Base-by-base conservation (phyloP, 345 rosid genomes). In the Salix dunnii region DNA sequence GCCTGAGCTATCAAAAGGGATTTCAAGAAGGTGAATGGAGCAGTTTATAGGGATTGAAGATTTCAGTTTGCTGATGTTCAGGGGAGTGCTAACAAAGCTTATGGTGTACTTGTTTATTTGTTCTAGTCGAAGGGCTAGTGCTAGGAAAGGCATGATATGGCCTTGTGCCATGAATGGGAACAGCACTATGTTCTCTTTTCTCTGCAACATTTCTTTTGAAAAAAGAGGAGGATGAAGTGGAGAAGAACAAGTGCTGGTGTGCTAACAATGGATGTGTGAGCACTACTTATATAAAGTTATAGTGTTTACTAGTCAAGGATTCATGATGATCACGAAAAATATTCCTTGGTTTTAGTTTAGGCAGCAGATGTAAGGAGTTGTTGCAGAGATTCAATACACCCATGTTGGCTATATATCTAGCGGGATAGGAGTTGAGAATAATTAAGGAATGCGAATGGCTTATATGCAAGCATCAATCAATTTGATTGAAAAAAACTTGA, bases 1-100 rank as follows among this genome's bases (percentile, higher is more conserved):
- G 31, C 80, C 85, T n/a, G 87, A 83, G 84, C 91, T 84, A 9
- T 80, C 49, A 84, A 92, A 91, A 42, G 90, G 92, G 68, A 94
- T 81, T 78, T 88, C 92, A 7, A 80, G 75, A 70, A 92, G 89
- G 46, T 55, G 82, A 71, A 94, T 84, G 48, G 90, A 82, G 21
- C 97, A 82, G 28, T 77, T 64, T 2, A 82, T 72, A 10, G 96
- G 91, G 40, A 94, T 78, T n/a, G 85, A 84, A 7, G 75, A 38
- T 53, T 14, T 74, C 4, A 74, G 76, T 20, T 74, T 74, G 4
- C 28, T 12, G 67, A 74, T 74, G 35, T 63, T 74, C 5, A 74
- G 33, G 42, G 76, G 30, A 11, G 76, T 74, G 17, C 27, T 73
- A 5, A 62, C 68, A 62, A 73, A 62, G 68, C n/a, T 61, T 73